A percentile compares a stretch with the other conserved stretches of the same genome.
Evolutionary conservation across 768 basidiomycete genomes (phyloP).

Genomic region (Royoungia palumana): DNA sequence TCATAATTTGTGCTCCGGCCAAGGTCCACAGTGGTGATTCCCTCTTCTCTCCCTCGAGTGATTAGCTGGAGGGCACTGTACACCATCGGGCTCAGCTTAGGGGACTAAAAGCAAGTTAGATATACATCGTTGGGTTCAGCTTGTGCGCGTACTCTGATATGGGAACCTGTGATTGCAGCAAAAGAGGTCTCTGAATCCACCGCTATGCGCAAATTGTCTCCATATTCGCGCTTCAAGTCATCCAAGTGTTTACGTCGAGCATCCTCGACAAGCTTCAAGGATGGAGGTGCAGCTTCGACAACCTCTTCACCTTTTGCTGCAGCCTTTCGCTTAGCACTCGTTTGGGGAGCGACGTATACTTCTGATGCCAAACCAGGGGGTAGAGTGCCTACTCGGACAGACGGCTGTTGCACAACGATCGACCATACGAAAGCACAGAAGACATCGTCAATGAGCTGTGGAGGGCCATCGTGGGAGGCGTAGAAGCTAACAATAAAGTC

Average conservation of each 20-base stretch:
- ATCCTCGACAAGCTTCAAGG: conserved; percentile 53
- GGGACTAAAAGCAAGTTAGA: conserved; percentile 45
- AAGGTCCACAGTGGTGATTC: conserved; percentile 74
- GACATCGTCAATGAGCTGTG: conserved; percentile 67
- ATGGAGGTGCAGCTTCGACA: conserved; percentile 40
- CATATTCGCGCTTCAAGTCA: conserved; percentile 54
- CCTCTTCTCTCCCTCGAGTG: conserved; percentile 74
- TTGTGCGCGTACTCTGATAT: conserved; percentile 60
- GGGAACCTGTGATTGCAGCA: conserved; percentile 79
- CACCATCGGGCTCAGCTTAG: conserved; percentile 81
- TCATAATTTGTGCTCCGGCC: conserved; percentile 79
- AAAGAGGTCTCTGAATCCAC: conserved; percentile 73
- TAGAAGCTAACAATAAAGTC: conserved; percentile 73
- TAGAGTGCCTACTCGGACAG: conserved; percentile 69
- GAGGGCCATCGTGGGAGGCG: conserved; percentile 32
- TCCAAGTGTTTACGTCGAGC: conserved; percentile 53
- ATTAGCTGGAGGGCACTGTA: conserved; percentile 82
- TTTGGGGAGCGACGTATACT: conserved; percentile 77
- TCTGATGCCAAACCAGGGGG: conserved; percentile 58
- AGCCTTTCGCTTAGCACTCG: conserved; percentile 62
- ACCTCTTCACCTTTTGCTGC: conserved; percentile 52
- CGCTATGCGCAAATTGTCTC: conserved; percentile 66
- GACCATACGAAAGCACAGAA: conserved; percentile 84
- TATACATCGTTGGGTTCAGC: not conserved
- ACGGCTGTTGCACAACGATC: conserved; percentile 68